A percentile compares a stretch with the other conserved stretches of the same genome.
Conservation (phyloP, 106 monocot species). For the Platanthera guangdongensis region DNA sequence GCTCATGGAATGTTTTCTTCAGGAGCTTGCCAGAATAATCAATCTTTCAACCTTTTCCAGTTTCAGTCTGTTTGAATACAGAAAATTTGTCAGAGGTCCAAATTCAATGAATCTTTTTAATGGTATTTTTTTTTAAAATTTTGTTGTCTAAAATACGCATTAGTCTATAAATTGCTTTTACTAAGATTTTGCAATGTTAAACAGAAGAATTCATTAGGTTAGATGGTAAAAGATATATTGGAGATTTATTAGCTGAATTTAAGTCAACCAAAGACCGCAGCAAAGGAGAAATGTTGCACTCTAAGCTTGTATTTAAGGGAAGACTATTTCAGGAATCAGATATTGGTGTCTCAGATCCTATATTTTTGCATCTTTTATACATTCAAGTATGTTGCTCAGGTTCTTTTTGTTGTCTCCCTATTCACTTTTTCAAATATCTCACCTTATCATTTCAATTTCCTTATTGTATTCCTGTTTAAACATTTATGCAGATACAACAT, state of each 20-base stretch:
- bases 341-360: conserved; percentile 81
- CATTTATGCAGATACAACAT: conserved; percentile 66
- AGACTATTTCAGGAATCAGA: conserved; percentile 90
- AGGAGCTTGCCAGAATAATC: conserved; percentile 93
- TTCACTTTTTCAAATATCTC: not conserved
- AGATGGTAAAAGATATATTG: conserved; percentile 96
- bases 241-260: conserved; percentile 80
- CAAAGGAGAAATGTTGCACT: conserved; percentile 87
- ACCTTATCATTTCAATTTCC: not conserved
- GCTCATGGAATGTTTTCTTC: conserved; percentile 3
- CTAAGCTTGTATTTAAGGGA: conserved; percentile 86
- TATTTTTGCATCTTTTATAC: conserved; percentile 93
- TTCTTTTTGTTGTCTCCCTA: not conserved
- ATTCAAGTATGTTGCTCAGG: conserved; percentile 51
- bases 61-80: conserved; percentile 94
- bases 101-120: conserved; percentile 65
- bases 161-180: not conserved
- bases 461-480: conserved; percentile 5
- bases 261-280: conserved; percentile 82
- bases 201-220: conserved; percentile 90
- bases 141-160: not conserved
- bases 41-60: conserved; percentile 87
- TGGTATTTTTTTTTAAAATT: conserved; percentile 34
- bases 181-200: conserved; percentile 5
- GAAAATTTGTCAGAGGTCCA: conserved; percentile 69